Percentiles rank a stretch among this genome's conserved stretches.
phyloP scores from a whole-genome alignment of 78 protist genomes.

The Anaeramoeba ignava region DNA sequence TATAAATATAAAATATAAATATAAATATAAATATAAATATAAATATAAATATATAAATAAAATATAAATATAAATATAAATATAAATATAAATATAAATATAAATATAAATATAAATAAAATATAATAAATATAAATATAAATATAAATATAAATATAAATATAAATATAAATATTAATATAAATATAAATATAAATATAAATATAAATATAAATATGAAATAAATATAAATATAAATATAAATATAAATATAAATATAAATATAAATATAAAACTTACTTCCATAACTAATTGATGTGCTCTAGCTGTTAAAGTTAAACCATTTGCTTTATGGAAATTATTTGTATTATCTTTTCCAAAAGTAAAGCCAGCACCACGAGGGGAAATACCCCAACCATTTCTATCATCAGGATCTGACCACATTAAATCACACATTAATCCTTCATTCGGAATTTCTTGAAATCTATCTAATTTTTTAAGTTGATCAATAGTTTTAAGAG shows the following conservation, averaged over 20 bases:
- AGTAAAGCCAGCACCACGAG: no score
- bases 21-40: neutral
- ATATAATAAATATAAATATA: neutral
- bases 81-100: neutral
- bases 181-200: neutral
- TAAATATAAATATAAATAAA: neutral
- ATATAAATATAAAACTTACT: neutral
- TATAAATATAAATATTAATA: constrained; percentile 3
- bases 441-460: constrained; percentile 35
- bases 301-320: no score
- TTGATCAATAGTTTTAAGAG: constrained; percentile 18
- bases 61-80: no score
- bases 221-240: no score
- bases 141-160: neutral
- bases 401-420: constrained; percentile 23
- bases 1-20: neutral
- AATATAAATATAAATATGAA: no score
- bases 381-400: no score
- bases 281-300: no score
- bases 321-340: no score
- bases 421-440: constrained; percentile 21
- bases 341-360: no score
- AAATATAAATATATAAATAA: neutral
- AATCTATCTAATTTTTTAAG: constrained; percentile 13
- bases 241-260: no score